Conservation (phyloP, 2,329 filamentous ascomycete genomes). For the Tympanopsis confertula region DNA sequence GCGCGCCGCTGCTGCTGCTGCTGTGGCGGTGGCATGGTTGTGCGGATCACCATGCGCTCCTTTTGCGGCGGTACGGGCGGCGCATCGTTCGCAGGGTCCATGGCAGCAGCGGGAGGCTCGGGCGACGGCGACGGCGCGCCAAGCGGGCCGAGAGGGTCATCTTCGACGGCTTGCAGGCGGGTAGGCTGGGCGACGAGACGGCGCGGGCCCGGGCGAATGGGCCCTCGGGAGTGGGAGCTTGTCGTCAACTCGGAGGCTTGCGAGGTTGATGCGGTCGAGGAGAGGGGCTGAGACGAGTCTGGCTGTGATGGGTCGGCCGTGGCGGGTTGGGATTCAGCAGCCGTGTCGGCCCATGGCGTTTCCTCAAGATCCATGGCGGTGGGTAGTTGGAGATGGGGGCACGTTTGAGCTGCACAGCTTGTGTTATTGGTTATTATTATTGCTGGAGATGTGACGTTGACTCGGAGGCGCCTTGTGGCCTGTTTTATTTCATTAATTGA, state of each 20-base stretch:
- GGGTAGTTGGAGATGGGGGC: no score
- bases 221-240: constrained; percentile 7
- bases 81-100: constrained; percentile 23
- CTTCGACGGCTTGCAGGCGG: constrained; percentile 13
- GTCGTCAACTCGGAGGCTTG: neutral
- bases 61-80: constrained; percentile 62
- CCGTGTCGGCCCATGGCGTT: no score
- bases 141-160: constrained; percentile 66
- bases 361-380: no score
- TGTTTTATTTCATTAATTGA: no score
- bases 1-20: constrained; percentile 22
- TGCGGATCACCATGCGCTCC: constrained; percentile 49
- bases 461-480: no score
- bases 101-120: constrained; percentile 13
- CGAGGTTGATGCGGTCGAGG: no score
- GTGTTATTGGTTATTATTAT: no score
- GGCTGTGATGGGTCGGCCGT: no score
- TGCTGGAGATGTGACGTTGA: no score
- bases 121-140: constrained; percentile 31
- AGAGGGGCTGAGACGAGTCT: no score
- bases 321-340: no score
- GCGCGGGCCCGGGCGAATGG: neutral
- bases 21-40: constrained; percentile 36
- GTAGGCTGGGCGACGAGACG: neutral
- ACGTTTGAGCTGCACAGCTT: no score